phyloP scores from a whole-genome alignment of 805 yeast species.

The Blastobotrys attinorum region DNA sequence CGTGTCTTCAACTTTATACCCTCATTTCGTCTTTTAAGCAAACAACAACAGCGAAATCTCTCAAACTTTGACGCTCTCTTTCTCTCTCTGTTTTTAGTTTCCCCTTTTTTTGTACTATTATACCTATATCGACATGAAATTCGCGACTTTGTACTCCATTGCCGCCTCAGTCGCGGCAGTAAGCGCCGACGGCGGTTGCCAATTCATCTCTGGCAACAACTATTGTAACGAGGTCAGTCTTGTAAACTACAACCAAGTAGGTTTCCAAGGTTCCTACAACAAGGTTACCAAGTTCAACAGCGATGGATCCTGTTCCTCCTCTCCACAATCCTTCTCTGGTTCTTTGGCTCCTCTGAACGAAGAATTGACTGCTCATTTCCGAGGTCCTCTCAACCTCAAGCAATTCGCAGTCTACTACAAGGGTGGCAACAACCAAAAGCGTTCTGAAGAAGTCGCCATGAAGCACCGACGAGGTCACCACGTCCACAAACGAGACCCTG shows the following conservation, averaged over 20 bases:
- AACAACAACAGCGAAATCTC: too few relatives aligned
- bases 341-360: slow-evolving; percentile 72
- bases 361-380: slow-evolving; percentile 80
- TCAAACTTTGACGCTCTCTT: not conserved
- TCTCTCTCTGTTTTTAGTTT: not conserved
- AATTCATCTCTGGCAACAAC: slow-evolving; percentile 55
- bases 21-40: too few relatives aligned
- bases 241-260: slow-evolving; percentile 61
- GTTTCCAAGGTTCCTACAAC: slow-evolving; percentile 75
- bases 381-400: slow-evolving; percentile 75
- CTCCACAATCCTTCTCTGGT: slow-evolving; percentile 56
- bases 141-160: slow-evolving; percentile 4
- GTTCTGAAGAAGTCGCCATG: slow-evolving; percentile 35
- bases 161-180: not conserved
- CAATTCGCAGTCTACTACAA: slow-evolving; percentile 84
- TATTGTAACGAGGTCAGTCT: slow-evolving; percentile 70
- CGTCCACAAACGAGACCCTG: slow-evolving; percentile 49
- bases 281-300: slow-evolving; percentile 74
- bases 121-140: slow-evolving; percentile 4
- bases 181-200: slow-evolving; percentile 9
- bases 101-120: not conserved
- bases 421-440: slow-evolving; percentile 43
- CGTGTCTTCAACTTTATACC: too few relatives aligned
- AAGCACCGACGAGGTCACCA: slow-evolving; percentile 35
- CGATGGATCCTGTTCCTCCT: slow-evolving; percentile 58